phyloP scores from a whole-genome alignment of 108 stramenopile genomes.

The Seminavis robusta region DNA sequence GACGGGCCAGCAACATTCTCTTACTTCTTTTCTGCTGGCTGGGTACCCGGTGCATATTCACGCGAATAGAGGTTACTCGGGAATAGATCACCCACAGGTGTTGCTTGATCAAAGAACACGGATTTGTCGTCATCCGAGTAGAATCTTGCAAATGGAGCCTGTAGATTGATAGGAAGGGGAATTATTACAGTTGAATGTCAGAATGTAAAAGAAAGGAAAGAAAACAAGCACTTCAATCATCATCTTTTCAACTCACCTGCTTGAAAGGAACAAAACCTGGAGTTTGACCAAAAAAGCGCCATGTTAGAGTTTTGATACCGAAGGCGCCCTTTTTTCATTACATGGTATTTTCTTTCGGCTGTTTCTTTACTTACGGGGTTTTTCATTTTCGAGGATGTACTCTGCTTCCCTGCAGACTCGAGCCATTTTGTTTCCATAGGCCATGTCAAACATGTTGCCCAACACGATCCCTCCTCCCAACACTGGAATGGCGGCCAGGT shows the following conservation, averaged over 20 bases:
- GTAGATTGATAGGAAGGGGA: too few relatives aligned
- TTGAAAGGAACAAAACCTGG: conserved; percentile 47
- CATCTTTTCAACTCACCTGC: too few relatives aligned
- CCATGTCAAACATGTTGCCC: conserved; percentile 55
- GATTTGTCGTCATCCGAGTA: conserved; percentile 41
- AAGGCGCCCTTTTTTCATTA: too few relatives aligned
- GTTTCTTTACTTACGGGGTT: too few relatives aligned
- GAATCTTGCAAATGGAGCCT: conserved; percentile 46
- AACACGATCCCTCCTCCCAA: conserved; percentile 42
- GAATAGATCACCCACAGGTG: conserved; percentile 34
- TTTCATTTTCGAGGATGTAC: conserved; percentile 49
- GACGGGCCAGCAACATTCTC: too few relatives aligned
- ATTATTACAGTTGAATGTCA: too few relatives aligned
- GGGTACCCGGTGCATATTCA: conserved; percentile 11
- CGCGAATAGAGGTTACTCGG: conserved; percentile 30
- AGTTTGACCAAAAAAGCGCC: too few relatives aligned
- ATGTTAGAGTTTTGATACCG: too few relatives aligned
- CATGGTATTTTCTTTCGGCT: too few relatives aligned
- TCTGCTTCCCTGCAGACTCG: conserved; percentile 53
- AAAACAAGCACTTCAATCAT: too few relatives aligned
- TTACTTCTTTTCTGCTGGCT: too few relatives aligned
- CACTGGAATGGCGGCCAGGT: conserved; percentile 33
- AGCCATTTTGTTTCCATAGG: conserved; percentile 56
- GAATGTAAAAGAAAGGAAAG: too few relatives aligned
- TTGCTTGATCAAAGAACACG: conserved; percentile 30